Conservation (phyloP, 192 early-diverging fungal species). For the Podila epicladia region DNA sequence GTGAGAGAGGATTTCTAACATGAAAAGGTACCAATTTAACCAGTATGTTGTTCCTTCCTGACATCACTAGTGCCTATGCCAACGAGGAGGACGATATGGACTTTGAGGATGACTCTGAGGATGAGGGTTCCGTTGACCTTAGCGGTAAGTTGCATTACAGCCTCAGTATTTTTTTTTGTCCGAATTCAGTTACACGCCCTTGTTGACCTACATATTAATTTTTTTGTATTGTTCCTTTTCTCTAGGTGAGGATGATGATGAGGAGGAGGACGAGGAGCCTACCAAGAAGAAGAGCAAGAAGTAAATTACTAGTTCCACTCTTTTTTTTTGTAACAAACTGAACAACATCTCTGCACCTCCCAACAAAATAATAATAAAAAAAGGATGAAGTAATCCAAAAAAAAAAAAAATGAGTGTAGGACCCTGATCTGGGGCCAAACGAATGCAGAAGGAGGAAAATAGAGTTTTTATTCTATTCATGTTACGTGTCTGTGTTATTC, state of each 20-base stretch:
- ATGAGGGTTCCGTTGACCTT: slow-evolving; percentile 29
- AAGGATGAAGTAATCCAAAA: too few relatives aligned
- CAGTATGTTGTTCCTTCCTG: background rate
- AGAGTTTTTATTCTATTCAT: too few relatives aligned
- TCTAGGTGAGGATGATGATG: slow-evolving; percentile 25
- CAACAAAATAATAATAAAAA: slow-evolving; percentile 1
- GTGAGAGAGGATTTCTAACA: background rate
- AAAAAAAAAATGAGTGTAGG: background rate
- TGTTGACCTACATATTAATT: background rate
- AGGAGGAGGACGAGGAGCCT: slow-evolving; percentile 40
- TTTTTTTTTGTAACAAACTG: background rate
- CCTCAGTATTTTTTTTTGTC: background rate
- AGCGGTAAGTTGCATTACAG: slow-evolving; percentile 23
- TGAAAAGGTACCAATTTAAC: too few relatives aligned
- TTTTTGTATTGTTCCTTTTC: background rate
- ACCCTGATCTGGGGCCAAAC: too few relatives aligned
- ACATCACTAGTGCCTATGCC: slow-evolving; percentile 6
- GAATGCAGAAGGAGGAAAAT: too few relatives aligned
- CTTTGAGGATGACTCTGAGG: slow-evolving; percentile 29
- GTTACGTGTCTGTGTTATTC: background rate
- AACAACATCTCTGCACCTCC: background rate
- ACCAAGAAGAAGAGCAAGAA: slow-evolving; percentile 53
- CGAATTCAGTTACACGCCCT: too few relatives aligned
- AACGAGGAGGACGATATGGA: slow-evolving; percentile 13
- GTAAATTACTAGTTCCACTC: background rate